Base-by-base conservation (phyloP, 805 yeast genomes). In the Wickerhamomyces chaumierensis region DNA sequence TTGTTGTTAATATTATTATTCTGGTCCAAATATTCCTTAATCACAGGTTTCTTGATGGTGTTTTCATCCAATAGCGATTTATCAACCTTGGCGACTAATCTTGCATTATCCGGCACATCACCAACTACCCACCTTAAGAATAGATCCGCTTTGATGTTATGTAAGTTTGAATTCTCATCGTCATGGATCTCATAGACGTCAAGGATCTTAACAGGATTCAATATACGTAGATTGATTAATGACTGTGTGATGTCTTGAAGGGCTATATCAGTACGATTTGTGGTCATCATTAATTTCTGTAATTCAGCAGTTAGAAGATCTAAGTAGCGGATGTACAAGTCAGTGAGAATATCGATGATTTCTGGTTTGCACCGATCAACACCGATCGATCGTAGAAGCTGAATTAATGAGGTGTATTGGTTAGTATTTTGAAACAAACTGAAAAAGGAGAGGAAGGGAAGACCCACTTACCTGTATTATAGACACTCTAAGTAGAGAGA, bases 291-390 rank as follows among this genome's bases (percentile, higher is more conserved):
- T 38, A 76, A 63, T 38, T 63, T 62, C 25, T 57, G 51, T 0
- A 85, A 63, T 36, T 75, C 74, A 12, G 59, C 47, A 2, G 77
- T 57, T 17, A 90, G 52, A 15, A 77, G 59, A 36, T 63, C 62
- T 34, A 90, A 57, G 53, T 78, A 80, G 41, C 81, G 69, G 15
- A 82, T 61, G 53, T 81, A 76, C 2, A 90, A 52, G 51, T 87
- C 96, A 0, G 94, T 78, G n/a, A 87, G 48, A 2, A 78, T 69
- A 51, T 86, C 88, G 9, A 90, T 64, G 1, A 81, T 72, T 7
- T 74, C 65, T 7, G 90, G 83, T 37, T 77, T 68, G 45, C 88
- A 77, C 48, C 77, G 70, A 44, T 85, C 95, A 51, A 87, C 85
- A 0, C 98, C 98, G 23, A 78, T 73, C 0, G 92, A 76, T 44